Evolutionary conservation across 31 red algal genomes (phyloP).

Genomic region (Porphyra umbilicalis): DNA sequence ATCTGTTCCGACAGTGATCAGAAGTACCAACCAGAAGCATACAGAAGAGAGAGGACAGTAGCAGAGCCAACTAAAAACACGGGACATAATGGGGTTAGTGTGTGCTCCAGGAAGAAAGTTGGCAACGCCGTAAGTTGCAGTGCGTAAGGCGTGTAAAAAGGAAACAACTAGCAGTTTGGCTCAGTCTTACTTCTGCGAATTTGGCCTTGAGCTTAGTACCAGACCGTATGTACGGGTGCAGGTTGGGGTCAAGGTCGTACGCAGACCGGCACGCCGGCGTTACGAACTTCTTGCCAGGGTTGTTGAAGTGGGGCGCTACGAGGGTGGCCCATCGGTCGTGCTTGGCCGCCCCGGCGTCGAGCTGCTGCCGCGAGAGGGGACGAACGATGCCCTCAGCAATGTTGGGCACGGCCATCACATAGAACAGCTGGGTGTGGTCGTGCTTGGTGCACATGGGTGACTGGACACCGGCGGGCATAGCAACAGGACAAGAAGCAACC

Average conservation of each 20-base stretch:
- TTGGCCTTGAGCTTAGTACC: neutral
- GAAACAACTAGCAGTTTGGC: neutral
- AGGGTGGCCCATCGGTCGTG: neutral
- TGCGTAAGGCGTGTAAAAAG: no score
- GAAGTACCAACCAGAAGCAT: neutral
- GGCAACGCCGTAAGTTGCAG: no score
- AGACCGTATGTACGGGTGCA: neutral
- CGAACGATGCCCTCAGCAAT: neutral
- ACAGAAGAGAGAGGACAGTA: neutral
- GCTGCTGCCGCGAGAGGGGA: neutral
- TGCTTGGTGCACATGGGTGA: neutral
- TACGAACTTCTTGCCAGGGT: neutral
- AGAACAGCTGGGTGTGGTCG: neutral
- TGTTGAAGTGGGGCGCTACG: neutral
- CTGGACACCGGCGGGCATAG: no score
- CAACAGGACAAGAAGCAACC: no score
- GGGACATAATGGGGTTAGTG: no score
- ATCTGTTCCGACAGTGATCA: neutral
- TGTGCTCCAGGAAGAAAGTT: no score
- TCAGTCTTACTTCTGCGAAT: neutral
- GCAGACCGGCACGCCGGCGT: neutral
- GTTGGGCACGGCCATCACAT: neutral
- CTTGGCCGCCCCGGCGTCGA: neutral
- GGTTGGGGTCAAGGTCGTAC: neutral
- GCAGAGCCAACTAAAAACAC: neutral